phyloP scores from a whole-genome alignment of 176 grass and related monocot species.

The Juncus inflexus region DNA sequence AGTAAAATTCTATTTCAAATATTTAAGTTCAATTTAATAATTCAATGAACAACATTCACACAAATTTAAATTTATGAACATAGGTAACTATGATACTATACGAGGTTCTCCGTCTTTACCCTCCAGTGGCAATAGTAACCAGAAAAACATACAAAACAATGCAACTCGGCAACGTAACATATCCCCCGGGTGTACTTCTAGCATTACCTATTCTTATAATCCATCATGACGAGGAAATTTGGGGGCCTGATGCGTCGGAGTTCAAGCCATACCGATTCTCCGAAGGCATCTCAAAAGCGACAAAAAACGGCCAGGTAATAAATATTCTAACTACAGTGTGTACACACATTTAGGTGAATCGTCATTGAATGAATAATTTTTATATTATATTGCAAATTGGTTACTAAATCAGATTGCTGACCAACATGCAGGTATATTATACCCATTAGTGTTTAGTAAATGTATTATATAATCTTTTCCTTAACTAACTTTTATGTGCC shows the following conservation, averaged over 20 bases:
- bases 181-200: constrained; percentile 28
- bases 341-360: too few relatives aligned
- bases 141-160: constrained; percentile 13
- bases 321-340: too few relatives aligned
- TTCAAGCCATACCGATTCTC: constrained; percentile 44
- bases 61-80: background rate
- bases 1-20: background rate
- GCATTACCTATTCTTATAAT: constrained; percentile 10
- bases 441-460: too few relatives aligned
- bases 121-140: background rate
- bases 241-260: constrained; percentile 35
- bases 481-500: too few relatives aligned
- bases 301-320: constrained; percentile 4
- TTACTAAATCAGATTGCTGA: too few relatives aligned
- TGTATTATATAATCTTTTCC: too few relatives aligned
- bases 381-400: too few relatives aligned
- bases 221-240: constrained; percentile 36
- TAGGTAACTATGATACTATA: constrained; percentile 58
- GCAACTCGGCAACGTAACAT: constrained; percentile 3
- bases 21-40: background rate
- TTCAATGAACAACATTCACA: background rate
- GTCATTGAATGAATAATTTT: too few relatives aligned
- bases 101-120: constrained; percentile 46
- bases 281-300: constrained; percentile 34
- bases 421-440: too few relatives aligned